Percentiles rank a stretch among this genome's conserved stretches.
Conservation (phyloP, 768 basidiomycete species). For the Fistulinella prunicolor region DNA sequence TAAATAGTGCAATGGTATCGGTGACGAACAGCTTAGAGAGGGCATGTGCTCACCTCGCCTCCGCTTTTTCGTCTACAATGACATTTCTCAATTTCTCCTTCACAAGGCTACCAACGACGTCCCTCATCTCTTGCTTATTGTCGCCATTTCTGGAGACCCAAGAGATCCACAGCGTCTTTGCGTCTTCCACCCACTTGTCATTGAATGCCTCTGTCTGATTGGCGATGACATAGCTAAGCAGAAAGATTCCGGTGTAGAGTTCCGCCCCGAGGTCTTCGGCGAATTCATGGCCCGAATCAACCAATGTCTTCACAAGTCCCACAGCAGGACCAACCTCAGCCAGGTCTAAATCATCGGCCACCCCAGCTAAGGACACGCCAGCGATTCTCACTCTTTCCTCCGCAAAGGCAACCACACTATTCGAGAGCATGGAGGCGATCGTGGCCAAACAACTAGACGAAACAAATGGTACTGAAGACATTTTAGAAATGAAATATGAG, state of each 20-base stretch:
- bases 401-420: constrained; percentile 10
- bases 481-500: neutral
- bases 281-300: constrained; percentile 20
- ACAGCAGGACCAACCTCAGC: constrained; percentile 5
- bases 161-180: constrained; percentile 31
- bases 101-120: constrained; percentile 33
- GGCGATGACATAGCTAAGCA: constrained; percentile 22
- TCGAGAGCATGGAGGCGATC: constrained; percentile 18
- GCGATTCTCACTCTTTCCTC: constrained; percentile 12
- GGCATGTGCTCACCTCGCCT: constrained; percentile 30
- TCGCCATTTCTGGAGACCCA: constrained; percentile 18
- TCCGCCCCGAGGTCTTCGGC: constrained; percentile 17
- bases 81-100: constrained; percentile 42
- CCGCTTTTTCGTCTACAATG: constrained; percentile 36
- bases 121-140: constrained; percentile 20
- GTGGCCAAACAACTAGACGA: constrained; percentile 16
- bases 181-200: constrained; percentile 16
- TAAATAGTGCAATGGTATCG: constrained; percentile 18
- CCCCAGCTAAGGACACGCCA: constrained; percentile 6
- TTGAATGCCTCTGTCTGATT: constrained; percentile 4
- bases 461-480: constrained; percentile 18
- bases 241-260: constrained; percentile 20
- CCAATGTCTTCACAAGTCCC: constrained; percentile 13
- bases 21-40: neutral
- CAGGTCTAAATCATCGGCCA: neutral